Base-by-base conservation (phyloP, 2,329 filamentous ascomycete genomes). In the Fusarium algeriense region DNA sequence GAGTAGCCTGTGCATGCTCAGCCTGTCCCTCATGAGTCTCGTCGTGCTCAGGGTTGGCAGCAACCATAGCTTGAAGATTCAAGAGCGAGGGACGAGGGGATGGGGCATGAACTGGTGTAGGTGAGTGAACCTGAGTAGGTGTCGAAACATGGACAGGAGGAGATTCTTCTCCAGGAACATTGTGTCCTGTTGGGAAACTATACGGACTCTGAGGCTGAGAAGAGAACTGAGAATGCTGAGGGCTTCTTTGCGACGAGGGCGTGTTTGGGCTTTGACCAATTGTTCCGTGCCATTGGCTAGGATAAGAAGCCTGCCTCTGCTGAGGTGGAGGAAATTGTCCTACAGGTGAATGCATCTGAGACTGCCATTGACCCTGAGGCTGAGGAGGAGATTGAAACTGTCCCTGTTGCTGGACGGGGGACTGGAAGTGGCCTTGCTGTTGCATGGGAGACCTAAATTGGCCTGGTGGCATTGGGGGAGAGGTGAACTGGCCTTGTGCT, bases 271-370 rank as follows among this genome's bases (percentile, higher is more conserved):
- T 71, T 52, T 81, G 78, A 5, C 71, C 77, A n/a, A 74, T 53
- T 15, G 62, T 71, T 23, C 79, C 81, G 50, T 83, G 81, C 32
- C 79, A 81, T 49, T 81, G 80, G 7, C 82, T 81, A 17, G 79
- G 70, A 10, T 68, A 61, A 46, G 84, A 84, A 15, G 78, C 76
- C 30, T 65, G 71, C 1, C 82, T 82, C 38, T 83, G 82, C 3
- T 82, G 80, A 2, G 84, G 80, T 15, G 74, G 72, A 6, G 73
- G 80, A 40, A 84, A 84, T 32, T 78, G 81, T 48, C 82, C 81
- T 13, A 23, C 50, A 26, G 60, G 55, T 12, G 45, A 40, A 17
- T 60, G 62, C 26, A 55, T 55, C 28, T 66, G 67, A n/a, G 58
- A 54, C 40, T 74, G 73, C 54, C 69, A 69, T 35, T 65, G 71